phyloP scores from a whole-genome alignment of 352 stramenopile genomes.

The Globisporangium emineosum region DNA sequence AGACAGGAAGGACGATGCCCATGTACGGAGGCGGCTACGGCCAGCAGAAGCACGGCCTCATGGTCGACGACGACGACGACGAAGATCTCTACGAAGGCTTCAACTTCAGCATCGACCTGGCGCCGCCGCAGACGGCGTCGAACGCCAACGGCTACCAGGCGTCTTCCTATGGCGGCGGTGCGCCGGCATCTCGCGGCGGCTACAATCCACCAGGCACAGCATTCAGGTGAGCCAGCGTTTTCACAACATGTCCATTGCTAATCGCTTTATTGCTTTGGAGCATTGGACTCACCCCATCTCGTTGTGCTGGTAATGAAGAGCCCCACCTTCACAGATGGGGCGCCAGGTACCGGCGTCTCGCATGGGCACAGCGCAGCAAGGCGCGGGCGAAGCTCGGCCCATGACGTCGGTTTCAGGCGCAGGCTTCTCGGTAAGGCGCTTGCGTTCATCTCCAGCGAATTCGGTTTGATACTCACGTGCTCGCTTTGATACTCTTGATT shows the following conservation, averaged over 20 bases:
- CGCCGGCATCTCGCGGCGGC: conserved; percentile 46
- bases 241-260: background rate
- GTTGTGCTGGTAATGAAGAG: conserved; percentile 20
- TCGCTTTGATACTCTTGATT: conserved; percentile 8
- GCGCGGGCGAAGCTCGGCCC: conserved; percentile 67
- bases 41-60: conserved; percentile 52
- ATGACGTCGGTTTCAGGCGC: conserved; percentile 93
- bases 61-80: conserved; percentile 78
- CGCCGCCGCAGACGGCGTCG: conserved; percentile 64
- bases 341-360: conserved; percentile 52
- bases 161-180: conserved; percentile 62
- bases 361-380: conserved; percentile 56
- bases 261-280: too few species aligned
- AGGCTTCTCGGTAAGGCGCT: conserved; percentile 79
- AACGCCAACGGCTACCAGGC: conserved; percentile 46
- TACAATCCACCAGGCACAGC: conserved; percentile 70
- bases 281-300: background rate
- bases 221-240: conserved; percentile 38
- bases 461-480: background rate
- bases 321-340: conserved; percentile 78
- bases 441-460: too few species aligned
- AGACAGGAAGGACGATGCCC: conserved; percentile 17
- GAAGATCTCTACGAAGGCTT: conserved; percentile 90
- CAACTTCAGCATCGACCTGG: conserved; percentile 86
- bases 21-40: conserved; percentile 47